These are phyloP conservation scores for Candida corydali DNA, from an alignment of 805 yeast species.

Conservation along the genomic window DNA sequence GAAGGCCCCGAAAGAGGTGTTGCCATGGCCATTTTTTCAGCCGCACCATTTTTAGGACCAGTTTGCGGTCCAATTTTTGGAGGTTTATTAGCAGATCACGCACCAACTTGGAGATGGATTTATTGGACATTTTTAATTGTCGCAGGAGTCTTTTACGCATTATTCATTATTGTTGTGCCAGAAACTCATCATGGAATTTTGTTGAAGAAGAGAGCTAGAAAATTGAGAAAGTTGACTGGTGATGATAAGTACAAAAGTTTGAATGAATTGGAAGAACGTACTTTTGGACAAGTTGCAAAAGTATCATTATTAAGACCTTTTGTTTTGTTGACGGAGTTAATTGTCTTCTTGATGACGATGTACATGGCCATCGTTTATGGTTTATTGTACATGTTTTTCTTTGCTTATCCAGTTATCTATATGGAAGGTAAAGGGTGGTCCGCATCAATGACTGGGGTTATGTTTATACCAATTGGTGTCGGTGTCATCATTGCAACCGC, in stretches of 20 bases:
- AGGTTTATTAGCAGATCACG: slow-evolving; percentile 55
- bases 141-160: slow-evolving; percentile 42
- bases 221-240: slow-evolving; percentile 31
- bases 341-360: slow-evolving; percentile 32
- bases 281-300: slow-evolving; percentile 21
- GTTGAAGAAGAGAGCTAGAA: slow-evolving; percentile 52
- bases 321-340: slow-evolving; percentile 27
- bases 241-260: slow-evolving; percentile 27
- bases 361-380: slow-evolving; percentile 37
- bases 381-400: slow-evolving; percentile 37
- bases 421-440: slow-evolving; percentile 36
- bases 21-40: slow-evolving; percentile 51
- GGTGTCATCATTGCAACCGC: slow-evolving; percentile 27
- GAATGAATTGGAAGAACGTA: slow-evolving; percentile 22
- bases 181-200: slow-evolving; percentile 62
- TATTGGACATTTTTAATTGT: slow-evolving; percentile 59
- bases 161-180: slow-evolving; percentile 38
- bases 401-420: slow-evolving; percentile 33
- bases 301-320: slow-evolving; percentile 32
- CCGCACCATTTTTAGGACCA: slow-evolving; percentile 71
- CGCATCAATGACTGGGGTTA: slow-evolving; percentile 32
- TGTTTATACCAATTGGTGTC: slow-evolving; percentile 37
- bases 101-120: slow-evolving; percentile 66
- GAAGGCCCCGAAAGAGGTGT: slow-evolving; percentile 41
- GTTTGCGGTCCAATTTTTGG: slow-evolving; percentile 61